Base-by-base conservation (phyloP, 1,139 yeast species). In the Lodderomyces orthopsilosis region DNA sequence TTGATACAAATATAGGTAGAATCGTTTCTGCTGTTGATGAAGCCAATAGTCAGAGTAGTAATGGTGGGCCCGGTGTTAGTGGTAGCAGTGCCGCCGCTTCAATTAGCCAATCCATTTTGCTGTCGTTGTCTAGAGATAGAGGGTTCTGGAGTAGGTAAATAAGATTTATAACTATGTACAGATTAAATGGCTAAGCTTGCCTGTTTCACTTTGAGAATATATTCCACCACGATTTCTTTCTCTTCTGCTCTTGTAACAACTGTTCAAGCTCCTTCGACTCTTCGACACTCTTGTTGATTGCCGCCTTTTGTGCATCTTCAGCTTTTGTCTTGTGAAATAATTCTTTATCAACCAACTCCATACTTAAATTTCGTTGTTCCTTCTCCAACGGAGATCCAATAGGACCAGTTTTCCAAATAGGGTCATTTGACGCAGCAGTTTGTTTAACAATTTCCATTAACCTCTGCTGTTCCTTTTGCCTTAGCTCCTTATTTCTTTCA, bases 1-100 rank as follows among this genome's bases (percentile, higher is more conserved):
- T 94, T 33, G 98, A 93, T 61, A 91, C 98, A 1, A 89, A 85
- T 55, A 88, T 90, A 22, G 63, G 70, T 34, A 79, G 87, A 50
- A 90, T 93, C 33, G 96, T 91, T n/a, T 73, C 73, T n/a, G 90
- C 94, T 0, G 85, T 84, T 9, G 84, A 79, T 56, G 80, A 74
- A 34, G 82, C 83, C 36, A 79, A 78, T 55, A 67, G 75, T 43
- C 81, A 77, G 51, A 74, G 73, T 48, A 54, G 49, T 39, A 49
- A 45, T 38, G 43, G 35, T 22, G 38, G 40, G n/a, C 40, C 37
- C 3, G 41, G 43, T 3, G 36, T 14, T 28, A 35, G 32, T 37
- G 26, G 26, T 17, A 30, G 13, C 10, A 30, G 40, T 13, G 17
- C 33, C 3, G 23, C 23, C 10, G 42, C 38, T 23, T 48, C 50